phyloP scores from a whole-genome alignment of 139 green algal genomes.

The Asterochloris sp. region DNA sequence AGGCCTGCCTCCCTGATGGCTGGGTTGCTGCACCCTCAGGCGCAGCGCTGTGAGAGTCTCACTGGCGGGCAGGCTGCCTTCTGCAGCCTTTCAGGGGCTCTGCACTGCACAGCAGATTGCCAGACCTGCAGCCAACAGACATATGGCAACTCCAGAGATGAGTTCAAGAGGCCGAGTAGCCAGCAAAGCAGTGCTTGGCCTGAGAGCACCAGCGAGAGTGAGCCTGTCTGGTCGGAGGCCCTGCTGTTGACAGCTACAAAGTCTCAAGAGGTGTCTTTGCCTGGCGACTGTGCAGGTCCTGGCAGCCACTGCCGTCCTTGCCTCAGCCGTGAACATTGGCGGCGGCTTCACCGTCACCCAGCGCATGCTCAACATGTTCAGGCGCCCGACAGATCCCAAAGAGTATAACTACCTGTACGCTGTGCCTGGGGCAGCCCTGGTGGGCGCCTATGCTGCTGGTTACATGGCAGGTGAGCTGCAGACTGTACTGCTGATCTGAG shows the following conservation, averaged over 20 bases:
- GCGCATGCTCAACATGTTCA: slow-evolving; percentile 95
- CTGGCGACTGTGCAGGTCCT: slow-evolving; percentile 38
- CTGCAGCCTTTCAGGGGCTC: too few relatives aligned
- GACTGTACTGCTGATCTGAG: too few relatives aligned
- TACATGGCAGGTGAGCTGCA: slow-evolving; percentile 24
- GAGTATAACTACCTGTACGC: slow-evolving; percentile 80
- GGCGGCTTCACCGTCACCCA: slow-evolving; percentile 87
- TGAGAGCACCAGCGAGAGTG: too few relatives aligned
- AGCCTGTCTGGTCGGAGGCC: not conserved
- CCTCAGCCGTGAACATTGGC: slow-evolving; percentile 82
- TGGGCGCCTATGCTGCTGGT: slow-evolving; percentile 47
- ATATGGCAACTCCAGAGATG: too few relatives aligned
- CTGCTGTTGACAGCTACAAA: not conserved
- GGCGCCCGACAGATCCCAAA: slow-evolving; percentile 70
- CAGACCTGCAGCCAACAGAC: too few relatives aligned
- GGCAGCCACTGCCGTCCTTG: slow-evolving; percentile 60
- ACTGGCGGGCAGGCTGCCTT: too few relatives aligned
- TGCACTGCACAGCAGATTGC: too few relatives aligned
- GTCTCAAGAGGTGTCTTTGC: not conserved
- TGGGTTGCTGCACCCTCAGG: too few relatives aligned
- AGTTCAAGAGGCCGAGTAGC: too few relatives aligned
- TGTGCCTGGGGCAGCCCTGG: slow-evolving; percentile 50
- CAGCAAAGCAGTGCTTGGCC: too few relatives aligned
- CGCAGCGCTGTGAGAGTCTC: too few relatives aligned
- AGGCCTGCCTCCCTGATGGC: too few relatives aligned